Conservation (phyloP, 2,329 filamentous ascomycete genomes). For the Helotiales sp. region DNA sequence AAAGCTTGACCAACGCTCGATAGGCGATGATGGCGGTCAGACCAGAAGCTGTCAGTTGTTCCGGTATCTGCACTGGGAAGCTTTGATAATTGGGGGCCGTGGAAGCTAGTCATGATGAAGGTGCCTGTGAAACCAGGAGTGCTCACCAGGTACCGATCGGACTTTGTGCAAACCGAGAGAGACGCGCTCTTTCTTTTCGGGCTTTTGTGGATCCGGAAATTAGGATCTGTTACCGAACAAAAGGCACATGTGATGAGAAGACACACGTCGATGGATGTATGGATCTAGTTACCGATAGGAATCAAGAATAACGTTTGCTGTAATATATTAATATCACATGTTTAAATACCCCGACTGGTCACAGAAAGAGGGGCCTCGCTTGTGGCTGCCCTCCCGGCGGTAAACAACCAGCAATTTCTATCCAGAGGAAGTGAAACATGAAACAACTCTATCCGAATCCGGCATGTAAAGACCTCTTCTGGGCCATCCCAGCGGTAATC, state of each 20-base stretch:
- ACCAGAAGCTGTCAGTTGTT: background rate
- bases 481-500: slow-evolving; percentile 4
- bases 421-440: background rate
- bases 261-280: background rate
- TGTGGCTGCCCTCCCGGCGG: background rate
- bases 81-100: too few species aligned
- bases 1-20: slow-evolving; percentile 9
- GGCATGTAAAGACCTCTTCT: background rate
- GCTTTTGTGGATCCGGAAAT: background rate
- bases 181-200: background rate
- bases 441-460: background rate
- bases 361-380: background rate
- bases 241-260: background rate
- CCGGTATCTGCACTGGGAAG: background rate
- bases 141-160: too few species aligned
- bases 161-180: background rate
- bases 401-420: background rate
- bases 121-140: background rate
- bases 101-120: background rate
- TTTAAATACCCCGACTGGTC: background rate
- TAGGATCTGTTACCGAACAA: background rate
- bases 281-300: background rate
- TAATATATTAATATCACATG: slow-evolving; percentile 3
- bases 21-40: slow-evolving; percentile 1
- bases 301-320: background rate